Conservation (phyloP, 1,284 basidiomycete genomes). For the Naganishia albida region DNA sequence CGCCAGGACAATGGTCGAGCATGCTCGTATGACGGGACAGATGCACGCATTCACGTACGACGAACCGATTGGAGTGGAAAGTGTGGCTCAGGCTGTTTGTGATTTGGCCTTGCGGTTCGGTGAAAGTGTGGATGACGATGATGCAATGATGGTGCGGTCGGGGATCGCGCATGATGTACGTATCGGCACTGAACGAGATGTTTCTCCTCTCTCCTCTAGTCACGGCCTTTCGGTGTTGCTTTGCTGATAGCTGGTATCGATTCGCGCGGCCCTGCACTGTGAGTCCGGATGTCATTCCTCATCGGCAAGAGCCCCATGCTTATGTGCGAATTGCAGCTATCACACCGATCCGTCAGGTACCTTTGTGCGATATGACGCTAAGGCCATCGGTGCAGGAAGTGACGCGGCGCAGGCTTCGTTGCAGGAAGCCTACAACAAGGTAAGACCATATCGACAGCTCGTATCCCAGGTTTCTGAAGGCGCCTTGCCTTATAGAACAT, state of each 20-base stretch:
- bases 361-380: slow-evolving; percentile 94
- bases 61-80: slow-evolving; percentile 95
- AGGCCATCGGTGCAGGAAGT: slow-evolving; percentile 96
- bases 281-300: slow-evolving; percentile 39
- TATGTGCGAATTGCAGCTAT: slow-evolving; percentile 61
- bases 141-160: slow-evolving; percentile 84
- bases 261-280: slow-evolving; percentile 94
- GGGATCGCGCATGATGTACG: no score
- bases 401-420: slow-evolving; percentile 97
- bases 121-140: slow-evolving; percentile 97
- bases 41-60: slow-evolving; percentile 98
- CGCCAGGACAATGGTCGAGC: slow-evolving; percentile 99
- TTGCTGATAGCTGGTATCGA: slow-evolving; percentile 95
- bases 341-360: slow-evolving; percentile 99
- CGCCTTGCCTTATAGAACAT: slow-evolving; percentile 68
- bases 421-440: slow-evolving; percentile 97
- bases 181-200: no score
- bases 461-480: neutral
- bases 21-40: slow-evolving; percentile 94
- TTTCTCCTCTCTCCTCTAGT: slow-evolving; percentile 58
- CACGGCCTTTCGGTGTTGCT: slow-evolving; percentile 96
- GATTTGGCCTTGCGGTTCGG: slow-evolving; percentile 96
- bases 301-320: neutral
- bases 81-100: slow-evolving; percentile 95
- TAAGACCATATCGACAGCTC: slow-evolving; percentile 50